Percentiles rank a stretch among this genome's conserved stretches.
Evolutionary conservation across 2,329 filamentous ascomycete species (phyloP).

Genomic region (Coniochaeta sp.): DNA sequence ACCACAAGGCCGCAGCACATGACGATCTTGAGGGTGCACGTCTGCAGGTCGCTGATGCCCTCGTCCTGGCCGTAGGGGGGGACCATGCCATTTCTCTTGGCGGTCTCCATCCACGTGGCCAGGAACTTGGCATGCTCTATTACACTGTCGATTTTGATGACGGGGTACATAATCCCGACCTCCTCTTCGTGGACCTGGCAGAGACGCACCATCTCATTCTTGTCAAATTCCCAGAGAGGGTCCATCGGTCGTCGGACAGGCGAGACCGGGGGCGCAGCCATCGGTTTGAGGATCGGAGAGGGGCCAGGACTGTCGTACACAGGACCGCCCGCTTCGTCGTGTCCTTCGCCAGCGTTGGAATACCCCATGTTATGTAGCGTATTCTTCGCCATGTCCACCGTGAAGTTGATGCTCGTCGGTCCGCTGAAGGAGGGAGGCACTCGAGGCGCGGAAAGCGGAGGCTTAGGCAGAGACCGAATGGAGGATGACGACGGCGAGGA

Average conservation of each 20-base stretch:
- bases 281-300: slow-evolving; percentile 24
- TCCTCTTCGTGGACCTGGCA: slow-evolving; percentile 82
- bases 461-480: slow-evolving; percentile 33
- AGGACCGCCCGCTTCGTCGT: slow-evolving; percentile 50
- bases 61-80: slow-evolving; percentile 24
- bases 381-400: slow-evolving; percentile 77
- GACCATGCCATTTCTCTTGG: slow-evolving; percentile 24
- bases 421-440: slow-evolving; percentile 65
- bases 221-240: slow-evolving; percentile 71
- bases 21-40: slow-evolving; percentile 74
- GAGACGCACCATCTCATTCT: slow-evolving; percentile 73
- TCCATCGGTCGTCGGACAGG: slow-evolving; percentile 39
- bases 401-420: slow-evolving; percentile 79
- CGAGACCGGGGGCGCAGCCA: slow-evolving; percentile 26
- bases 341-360: slow-evolving; percentile 50
- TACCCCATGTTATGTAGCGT: slow-evolving; percentile 90
- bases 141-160: slow-evolving; percentile 66
- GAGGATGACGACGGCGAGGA: slow-evolving; percentile 34
- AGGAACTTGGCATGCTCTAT: slow-evolving; percentile 64
- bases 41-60: slow-evolving; percentile 41
- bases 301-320: slow-evolving; percentile 21
- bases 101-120: slow-evolving; percentile 61
- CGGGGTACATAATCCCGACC: slow-evolving; percentile 86
- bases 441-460: slow-evolving; percentile 33
- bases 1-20: slow-evolving; percentile 71